Conservation (phyloP, 805 yeast genomes). For the Sungouiozyma ichnusensis region DNA sequence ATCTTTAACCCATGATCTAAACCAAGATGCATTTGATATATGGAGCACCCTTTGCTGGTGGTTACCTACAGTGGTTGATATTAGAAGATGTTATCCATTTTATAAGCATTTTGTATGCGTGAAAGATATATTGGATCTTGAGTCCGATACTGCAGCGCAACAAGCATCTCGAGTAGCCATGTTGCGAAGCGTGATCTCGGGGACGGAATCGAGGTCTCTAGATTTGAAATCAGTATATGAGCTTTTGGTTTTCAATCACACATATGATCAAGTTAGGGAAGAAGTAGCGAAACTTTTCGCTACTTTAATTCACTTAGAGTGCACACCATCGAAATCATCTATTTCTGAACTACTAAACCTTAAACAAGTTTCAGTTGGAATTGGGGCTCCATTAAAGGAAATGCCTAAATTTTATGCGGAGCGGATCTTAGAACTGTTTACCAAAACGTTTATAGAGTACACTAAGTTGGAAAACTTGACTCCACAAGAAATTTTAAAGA, state of each 20-base stretch:
- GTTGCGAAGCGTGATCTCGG: slow-evolving; percentile 39
- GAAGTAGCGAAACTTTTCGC: slow-evolving; percentile 52
- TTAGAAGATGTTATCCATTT: slow-evolving; percentile 52
- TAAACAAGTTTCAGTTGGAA: slow-evolving; percentile 16
- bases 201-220: slow-evolving; percentile 47
- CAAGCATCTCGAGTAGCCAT: slow-evolving; percentile 49
- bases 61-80: slow-evolving; percentile 55
- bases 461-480: slow-evolving; percentile 24
- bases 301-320: slow-evolving; percentile 18
- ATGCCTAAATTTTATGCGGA: slow-evolving; percentile 27
- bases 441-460: slow-evolving; percentile 34
- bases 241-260: slow-evolving; percentile 42
- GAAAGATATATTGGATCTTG: slow-evolving; percentile 31
- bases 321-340: slow-evolving; percentile 15
- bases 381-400: slow-evolving; percentile 29
- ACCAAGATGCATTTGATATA: slow-evolving; percentile 60
- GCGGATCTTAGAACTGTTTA: slow-evolving; percentile 36
- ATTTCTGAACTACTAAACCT: slow-evolving; percentile 8
- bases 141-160: slow-evolving; percentile 51
- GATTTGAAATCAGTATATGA: slow-evolving; percentile 36
- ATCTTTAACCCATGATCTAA: slow-evolving; percentile 46
- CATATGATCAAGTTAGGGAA: slow-evolving; percentile 62
- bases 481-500: slow-evolving; percentile 47
- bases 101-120: slow-evolving; percentile 37
- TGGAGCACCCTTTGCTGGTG: slow-evolving; percentile 77